Percentiles rank a stretch among this genome's conserved stretches.
These are phyloP conservation scores for Syzygium aqueum DNA, from an alignment of 345 rosid genomes.

Conservation along the genomic window DNA sequence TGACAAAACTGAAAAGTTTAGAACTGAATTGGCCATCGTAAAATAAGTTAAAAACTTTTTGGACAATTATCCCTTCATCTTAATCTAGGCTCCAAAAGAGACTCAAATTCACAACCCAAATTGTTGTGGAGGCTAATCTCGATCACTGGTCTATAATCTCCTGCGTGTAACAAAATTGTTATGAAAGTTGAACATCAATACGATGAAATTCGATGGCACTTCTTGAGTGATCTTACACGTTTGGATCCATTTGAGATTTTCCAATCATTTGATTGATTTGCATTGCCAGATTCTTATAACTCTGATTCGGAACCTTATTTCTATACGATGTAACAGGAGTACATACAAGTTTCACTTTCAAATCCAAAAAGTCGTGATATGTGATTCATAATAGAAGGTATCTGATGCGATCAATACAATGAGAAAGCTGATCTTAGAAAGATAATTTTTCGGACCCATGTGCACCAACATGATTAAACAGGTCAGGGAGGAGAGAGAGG, in stretches of 20 bases:
- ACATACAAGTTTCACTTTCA: background rate
- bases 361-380: too few species aligned
- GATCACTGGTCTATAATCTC: background rate
- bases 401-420: background rate
- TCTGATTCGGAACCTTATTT: fast-evolving
- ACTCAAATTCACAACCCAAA: background rate
- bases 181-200: background rate
- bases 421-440: background rate
- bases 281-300: fast-evolving
- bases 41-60: too few species aligned
- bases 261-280: background rate
- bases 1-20: too few species aligned
- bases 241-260: background rate
- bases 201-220: background rate
- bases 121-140: background rate
- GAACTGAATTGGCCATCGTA: too few species aligned
- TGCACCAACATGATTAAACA: background rate
- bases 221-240: fast-evolving
- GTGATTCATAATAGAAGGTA: background rate
- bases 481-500: background rate
- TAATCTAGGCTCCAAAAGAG: background rate
- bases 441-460: background rate
- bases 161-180: background rate
- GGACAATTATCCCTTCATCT: background rate
- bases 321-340: background rate